Evolutionary conservation across 768 basidiomycete species (phyloP).

Genomic region (Grammothele lineata): DNA sequence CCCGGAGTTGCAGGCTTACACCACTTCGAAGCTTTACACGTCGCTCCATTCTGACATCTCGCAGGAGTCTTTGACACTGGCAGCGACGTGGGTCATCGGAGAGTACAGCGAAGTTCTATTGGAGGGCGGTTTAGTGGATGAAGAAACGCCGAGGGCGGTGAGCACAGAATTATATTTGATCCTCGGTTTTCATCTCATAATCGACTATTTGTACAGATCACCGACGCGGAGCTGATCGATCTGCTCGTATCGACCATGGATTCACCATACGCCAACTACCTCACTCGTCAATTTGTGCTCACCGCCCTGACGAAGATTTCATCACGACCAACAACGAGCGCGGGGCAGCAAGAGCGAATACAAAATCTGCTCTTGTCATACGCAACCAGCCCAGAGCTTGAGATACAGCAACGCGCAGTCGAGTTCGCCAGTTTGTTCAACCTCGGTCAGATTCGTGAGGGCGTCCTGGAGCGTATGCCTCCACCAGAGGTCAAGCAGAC

Average conservation of each 20-base stretch:
- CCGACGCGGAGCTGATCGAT: constrained; percentile 81
- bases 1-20: constrained; percentile 94
- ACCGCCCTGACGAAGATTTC: constrained; percentile 88
- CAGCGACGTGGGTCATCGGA: constrained; percentile 93
- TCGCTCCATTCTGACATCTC: constrained; percentile 90
- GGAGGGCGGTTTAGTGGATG: constrained; percentile 78
- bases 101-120: constrained; percentile 92
- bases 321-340: constrained; percentile 65
- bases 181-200: not conserved
- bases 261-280: constrained; percentile 91
- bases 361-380: constrained; percentile 73
- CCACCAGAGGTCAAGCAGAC: constrained; percentile 97
- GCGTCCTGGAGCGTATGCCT: constrained; percentile 98
- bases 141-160: constrained; percentile 68
- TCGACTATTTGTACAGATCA: constrained; percentile 43
- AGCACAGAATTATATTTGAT: constrained; percentile 13
- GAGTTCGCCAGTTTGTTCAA: constrained; percentile 88
- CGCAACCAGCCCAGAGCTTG: constrained; percentile 86
- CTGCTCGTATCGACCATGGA: constrained; percentile 82
- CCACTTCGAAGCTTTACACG: constrained; percentile 84
- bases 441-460: constrained; percentile 68
- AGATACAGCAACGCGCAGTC: constrained; percentile 93
- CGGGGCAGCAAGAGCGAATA: constrained; percentile 73
- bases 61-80: constrained; percentile 91
- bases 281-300: constrained; percentile 89